Conservation (phyloP, 116 monocot genomes). For the Posidonia oceanica region DNA sequence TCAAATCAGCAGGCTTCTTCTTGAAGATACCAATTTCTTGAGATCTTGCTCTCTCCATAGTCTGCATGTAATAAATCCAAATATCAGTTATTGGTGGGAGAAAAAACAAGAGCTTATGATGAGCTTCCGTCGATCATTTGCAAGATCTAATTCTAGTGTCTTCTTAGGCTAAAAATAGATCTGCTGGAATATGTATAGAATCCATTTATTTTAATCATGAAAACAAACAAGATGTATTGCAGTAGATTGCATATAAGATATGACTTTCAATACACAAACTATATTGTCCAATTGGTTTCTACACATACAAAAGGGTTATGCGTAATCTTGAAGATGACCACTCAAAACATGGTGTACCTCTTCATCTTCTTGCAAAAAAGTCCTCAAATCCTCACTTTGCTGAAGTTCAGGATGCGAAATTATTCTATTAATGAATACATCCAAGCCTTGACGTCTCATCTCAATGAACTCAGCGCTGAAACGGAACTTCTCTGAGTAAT, state of each 20-base stretch:
- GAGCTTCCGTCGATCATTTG: no score
- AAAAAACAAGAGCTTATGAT: background rate
- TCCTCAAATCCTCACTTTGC: slow-evolving; percentile 78
- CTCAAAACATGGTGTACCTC: slow-evolving; percentile 41
- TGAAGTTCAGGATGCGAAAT: slow-evolving; percentile 82
- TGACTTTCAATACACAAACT: no score
- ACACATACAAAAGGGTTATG: no score
- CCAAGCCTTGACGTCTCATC: slow-evolving; percentile 77
- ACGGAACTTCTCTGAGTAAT: slow-evolving; percentile 78
- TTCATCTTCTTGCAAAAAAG: slow-evolving; percentile 92
- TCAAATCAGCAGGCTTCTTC: slow-evolving; percentile 83
- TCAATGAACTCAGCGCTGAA: slow-evolving; percentile 97
- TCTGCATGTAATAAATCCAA: slow-evolving; percentile 27
- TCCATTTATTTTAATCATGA: no score
- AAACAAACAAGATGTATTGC: no score
- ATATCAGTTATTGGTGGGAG: background rate
- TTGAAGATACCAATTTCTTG: slow-evolving; percentile 78
- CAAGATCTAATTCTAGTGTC: no score
- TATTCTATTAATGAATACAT: slow-evolving; percentile 77
- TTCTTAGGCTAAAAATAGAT: no score
- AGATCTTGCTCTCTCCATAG: slow-evolving; percentile 74
- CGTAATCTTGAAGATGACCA: background rate
- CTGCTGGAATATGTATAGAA: no score
- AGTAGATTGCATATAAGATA: no score
- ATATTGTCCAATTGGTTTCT: no score